phyloP scores from a whole-genome alignment of 2,329 filamentous ascomycete genomes.

The Colletotrichum spinosum region DNA sequence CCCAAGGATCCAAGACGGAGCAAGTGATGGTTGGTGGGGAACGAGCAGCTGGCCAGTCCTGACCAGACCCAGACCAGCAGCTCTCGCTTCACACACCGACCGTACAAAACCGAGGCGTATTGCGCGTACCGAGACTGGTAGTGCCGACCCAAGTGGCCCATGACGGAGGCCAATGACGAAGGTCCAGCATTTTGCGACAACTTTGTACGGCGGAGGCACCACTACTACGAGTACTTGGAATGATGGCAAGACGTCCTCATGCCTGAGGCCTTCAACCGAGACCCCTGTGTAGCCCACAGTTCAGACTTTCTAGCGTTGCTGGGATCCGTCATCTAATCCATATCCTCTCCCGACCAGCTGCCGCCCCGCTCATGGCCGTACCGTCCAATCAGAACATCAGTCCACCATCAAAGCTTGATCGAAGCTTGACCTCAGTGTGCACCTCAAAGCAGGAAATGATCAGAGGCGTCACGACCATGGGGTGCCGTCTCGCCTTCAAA shows the following conservation, averaged over 20 bases:
- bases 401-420: conserved; percentile 34
- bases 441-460: conserved; percentile 33
- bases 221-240: too few relatives aligned
- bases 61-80: too few relatives aligned
- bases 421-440: conserved; percentile 33
- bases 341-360: too few relatives aligned
- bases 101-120: conserved; percentile 6
- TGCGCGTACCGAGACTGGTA: too few relatives aligned
- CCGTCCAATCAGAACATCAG: conserved; percentile 30
- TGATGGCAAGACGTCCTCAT: background rate
- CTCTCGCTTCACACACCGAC: conserved; percentile 3
- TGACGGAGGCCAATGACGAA: conserved; percentile 3
- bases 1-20: conserved; percentile 8
- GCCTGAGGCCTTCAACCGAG: conserved; percentile 2
- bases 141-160: background rate
- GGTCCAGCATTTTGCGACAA: too few relatives aligned
- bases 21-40: conserved; percentile 1
- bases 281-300: conserved; percentile 2
- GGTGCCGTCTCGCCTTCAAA: conserved; percentile 14
- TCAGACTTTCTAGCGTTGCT: conserved; percentile 15
- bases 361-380: background rate
- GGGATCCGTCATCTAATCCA: too few relatives aligned
- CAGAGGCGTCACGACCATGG: conserved; percentile 13
- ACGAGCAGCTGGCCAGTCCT: background rate
- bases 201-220: too few relatives aligned